Evolutionary conservation across 164 flowering plant species (phyloP), one percentile per base, ranked within the genome.

Genomic region (Umbilicus rupestris): DNA sequence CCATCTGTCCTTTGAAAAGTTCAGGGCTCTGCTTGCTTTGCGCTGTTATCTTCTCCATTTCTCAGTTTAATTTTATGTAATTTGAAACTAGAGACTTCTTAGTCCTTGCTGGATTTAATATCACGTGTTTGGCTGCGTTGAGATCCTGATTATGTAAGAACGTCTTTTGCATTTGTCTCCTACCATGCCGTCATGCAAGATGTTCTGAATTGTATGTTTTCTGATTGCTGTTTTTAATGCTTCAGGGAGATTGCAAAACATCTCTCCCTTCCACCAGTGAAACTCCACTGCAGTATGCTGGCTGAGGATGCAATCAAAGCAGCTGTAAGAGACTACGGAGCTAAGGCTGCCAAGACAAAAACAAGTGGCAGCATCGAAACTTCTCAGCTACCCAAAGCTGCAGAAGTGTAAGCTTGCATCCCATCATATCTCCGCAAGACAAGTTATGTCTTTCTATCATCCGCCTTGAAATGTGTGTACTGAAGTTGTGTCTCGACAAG

Each of bases 271-370:
- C 98, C 98, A 19, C 98, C 97, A 11, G 98, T 93, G 63, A 93
- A 93, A 81, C 85, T 93, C 57, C 98, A 92, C 66, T 92, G 98
- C 84, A 92, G 98, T 83, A 93, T 90, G 97, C 97, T 93, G 57
- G 98, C 98, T n/a, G 97, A 93, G 80, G 98, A 90, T 83, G 98
- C 98, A 35, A 88, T 93, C 47, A 93, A 89, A 76, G 98, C 98
- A 30, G 98, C 98, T 60, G 85, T 86, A 1, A 89, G 89, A 73
- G 92, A 90, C 66, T 88, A 87, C 69, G 86, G 87, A 73, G 79
- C 83, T 1, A 93, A 93, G 69, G 84, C 81, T 22, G 77, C 80
- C 16, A 84, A 78, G 7, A 66, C 35, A 37, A 55, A 75, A 28
- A 68, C 26, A 46, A 83, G 39, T 5, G 68, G 12, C 12, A 41